Evolutionary conservation across 208 protist genomes (phyloP).

Genomic region (Phytomonas sp.): DNA sequence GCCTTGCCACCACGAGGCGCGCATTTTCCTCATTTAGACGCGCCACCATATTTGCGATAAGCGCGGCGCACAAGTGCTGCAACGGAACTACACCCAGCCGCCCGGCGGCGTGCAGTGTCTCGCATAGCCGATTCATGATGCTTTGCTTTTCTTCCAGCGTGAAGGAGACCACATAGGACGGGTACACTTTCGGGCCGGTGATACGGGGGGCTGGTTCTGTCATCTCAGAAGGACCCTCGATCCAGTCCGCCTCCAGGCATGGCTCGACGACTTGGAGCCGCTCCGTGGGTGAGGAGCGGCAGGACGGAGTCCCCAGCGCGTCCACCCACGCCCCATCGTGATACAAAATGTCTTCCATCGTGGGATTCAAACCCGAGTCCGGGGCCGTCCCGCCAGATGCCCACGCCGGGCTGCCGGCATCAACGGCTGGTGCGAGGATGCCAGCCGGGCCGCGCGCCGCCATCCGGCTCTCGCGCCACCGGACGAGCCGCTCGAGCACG

Average conservation of each 20-base stretch:
- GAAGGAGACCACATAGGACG: conserved; percentile 7
- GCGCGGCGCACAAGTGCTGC: conserved; percentile 35
- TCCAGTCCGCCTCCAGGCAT: background rate
- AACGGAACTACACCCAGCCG: conserved; percentile 36
- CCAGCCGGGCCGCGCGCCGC: conserved; percentile 5
- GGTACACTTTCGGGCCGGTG: background rate
- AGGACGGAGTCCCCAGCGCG: conserved; percentile 8
- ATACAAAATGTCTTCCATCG: background rate
- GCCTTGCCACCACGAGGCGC: background rate
- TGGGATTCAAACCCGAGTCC: background rate
- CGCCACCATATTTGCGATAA: conserved; percentile 44
- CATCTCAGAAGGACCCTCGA: background rate
- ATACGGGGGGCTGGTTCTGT: background rate
- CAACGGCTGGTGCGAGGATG: background rate
- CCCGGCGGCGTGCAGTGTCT: conserved; percentile 43
- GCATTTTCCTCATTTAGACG: no score
- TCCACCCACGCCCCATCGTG: conserved; percentile 46
- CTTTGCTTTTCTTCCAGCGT: conserved; percentile 13
- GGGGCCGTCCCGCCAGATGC: background rate
- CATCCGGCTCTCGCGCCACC: conserved; percentile 13
- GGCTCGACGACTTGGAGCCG: background rate
- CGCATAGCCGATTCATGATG: conserved; percentile 23
- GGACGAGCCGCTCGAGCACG: conserved; percentile 36
- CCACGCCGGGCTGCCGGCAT: background rate
- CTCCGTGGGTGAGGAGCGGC: background rate